phyloP scores from a whole-genome alignment of 202 grass and related monocot genomes.

The Brachypodium distachyon region DNA sequence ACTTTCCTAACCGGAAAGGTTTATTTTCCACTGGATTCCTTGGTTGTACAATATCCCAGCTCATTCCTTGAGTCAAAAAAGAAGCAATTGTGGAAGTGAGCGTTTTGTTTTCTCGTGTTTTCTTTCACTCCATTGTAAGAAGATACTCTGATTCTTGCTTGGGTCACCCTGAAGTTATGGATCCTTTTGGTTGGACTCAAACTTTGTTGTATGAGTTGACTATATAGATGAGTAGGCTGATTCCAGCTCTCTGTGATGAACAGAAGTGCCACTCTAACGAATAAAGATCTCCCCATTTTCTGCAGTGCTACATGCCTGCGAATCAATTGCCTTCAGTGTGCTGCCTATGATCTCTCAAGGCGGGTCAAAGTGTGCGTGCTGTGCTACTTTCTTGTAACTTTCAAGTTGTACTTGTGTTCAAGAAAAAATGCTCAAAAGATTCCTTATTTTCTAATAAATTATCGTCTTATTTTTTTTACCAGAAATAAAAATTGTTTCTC shows the following conservation, averaged over 20 bases:
- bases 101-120: background rate
- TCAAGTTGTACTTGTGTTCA: background rate
- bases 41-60: conserved; percentile 32
- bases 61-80: conserved; percentile 31
- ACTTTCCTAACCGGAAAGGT: conserved; percentile 14
- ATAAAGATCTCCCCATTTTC: conserved; percentile 26
- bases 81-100: conserved; percentile 24
- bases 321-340: background rate
- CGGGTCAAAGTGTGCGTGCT: conserved; percentile 3
- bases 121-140: conserved; percentile 35
- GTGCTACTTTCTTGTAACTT: background rate
- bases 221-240: conserved; percentile 24
- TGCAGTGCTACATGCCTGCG: background rate
- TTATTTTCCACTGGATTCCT: conserved; percentile 25
- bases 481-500: background rate
- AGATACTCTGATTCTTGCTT: conserved; percentile 37
- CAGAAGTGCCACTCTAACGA: conserved; percentile 35
- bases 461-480: no score
- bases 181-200: conserved; percentile 23
- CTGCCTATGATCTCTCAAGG: background rate
- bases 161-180: conserved; percentile 13
- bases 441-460: background rate
- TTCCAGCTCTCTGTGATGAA: conserved; percentile 18
- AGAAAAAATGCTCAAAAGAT: background rate
- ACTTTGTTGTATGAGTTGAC: conserved; percentile 29